Base-by-base conservation (phyloP, 208 protist genomes). In the Crithidia fasciculata region DNA sequence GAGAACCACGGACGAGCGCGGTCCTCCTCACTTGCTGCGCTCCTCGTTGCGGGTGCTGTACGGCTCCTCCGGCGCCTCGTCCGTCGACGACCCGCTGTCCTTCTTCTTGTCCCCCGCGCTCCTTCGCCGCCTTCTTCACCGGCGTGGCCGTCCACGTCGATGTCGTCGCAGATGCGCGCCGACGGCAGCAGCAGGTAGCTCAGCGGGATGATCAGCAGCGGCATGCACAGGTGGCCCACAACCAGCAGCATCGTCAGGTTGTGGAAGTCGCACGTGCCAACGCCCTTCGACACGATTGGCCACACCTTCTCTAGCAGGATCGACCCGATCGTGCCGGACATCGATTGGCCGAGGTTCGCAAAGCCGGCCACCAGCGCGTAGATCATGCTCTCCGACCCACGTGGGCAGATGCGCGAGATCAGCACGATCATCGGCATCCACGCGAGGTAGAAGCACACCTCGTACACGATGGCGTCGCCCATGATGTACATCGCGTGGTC, bases 351-450 rank as follows among this genome's bases (percentile, higher is more conserved):
- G 56, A 95, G 84, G 78, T 93, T 92, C 43, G 82, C 72, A 57
- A 87, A 91, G 6, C 90, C 90, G 8, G 86, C 90, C 44, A 95
- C 72, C 2, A 95, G 72, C 19, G 91, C 84, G 53, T 88, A 93
- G 54, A 93, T 77, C 64, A 86, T 93, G 19, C 75, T 82, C 73
- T 95, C 88, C 54, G 88, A 82, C 15, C 86, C 87, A 45, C 83
- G 85, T 13, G 91, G 89, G 72, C 89, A 94, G 7, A 92, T 67
- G 45, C 87, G 89, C 5, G 89, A 89, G 43, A 91, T 76, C 43
- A 96, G 79, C 9, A 96, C 69, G 2, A 90, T 72, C 49, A 76
- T 73, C n/a, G 91, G 86, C 85, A 95, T 93, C 66, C 79, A 92
- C 36, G 78, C 74, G 5, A 95, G 55, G 74, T 86, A 84, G 58